These are phyloP conservation scores for Alliaria petiolata DNA, from an alignment of 345 rosid species.

Conservation along the genomic window DNA sequence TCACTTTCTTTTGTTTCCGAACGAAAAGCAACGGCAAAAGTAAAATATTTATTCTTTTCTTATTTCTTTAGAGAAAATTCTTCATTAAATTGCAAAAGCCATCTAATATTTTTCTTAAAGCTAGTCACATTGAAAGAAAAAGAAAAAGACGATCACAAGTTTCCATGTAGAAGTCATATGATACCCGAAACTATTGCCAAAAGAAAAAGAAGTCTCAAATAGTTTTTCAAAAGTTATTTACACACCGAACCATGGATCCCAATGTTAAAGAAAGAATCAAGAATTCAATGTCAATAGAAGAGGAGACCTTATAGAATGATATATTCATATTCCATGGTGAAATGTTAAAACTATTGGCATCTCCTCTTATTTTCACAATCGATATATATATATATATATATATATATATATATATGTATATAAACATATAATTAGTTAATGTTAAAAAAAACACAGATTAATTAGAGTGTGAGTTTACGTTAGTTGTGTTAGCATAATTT, in stretches of 20 bases:
- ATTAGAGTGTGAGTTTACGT: no score
- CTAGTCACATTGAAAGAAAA: background rate
- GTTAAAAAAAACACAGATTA: no score
- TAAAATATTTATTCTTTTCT: background rate
- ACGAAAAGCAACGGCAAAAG: slow-evolving; percentile 21
- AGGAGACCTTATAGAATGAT: background rate
- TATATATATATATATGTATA: background rate
- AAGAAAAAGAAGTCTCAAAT: background rate
- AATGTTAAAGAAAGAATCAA: background rate
- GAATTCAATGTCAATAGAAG: background rate
- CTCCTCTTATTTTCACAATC: background rate
- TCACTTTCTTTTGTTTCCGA: slow-evolving; percentile 12
- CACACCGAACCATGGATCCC: background rate
- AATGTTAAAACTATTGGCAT: no score
- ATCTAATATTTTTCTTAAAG: slow-evolving; percentile 12
- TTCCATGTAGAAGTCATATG: slow-evolving; percentile 20
- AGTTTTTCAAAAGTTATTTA: background rate
- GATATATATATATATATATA: background rate
- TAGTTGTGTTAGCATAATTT: background rate
- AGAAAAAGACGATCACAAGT: slow-evolving; percentile 4
- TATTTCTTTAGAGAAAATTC: slow-evolving; percentile 17
- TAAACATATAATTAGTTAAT: background rate
- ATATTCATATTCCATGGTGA: background rate
- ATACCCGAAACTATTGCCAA: slow-evolving; percentile 8
- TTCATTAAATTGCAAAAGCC: background rate